Percentiles rank a stretch among this genome's conserved stretches.
Conservation (phyloP, 2,329 filamentous ascomycete species). For the Rhinocladiella similis region DNA sequence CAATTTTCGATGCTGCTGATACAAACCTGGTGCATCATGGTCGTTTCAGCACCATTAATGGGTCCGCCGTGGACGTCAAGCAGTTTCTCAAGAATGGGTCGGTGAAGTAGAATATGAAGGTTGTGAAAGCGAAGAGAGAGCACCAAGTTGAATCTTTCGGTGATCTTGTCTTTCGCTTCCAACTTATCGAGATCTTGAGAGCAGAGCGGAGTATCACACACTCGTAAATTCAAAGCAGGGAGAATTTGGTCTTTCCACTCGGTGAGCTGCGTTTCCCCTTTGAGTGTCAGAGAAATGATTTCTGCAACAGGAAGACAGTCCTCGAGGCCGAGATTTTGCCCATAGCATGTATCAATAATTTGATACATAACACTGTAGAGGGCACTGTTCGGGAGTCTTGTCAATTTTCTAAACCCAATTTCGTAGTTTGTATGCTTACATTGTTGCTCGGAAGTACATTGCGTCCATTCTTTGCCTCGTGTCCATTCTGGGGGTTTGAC, state of each 20-base stretch:
- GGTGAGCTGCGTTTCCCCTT: slow-evolving; percentile 41
- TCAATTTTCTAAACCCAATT: not conserved
- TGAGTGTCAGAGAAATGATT: slow-evolving; percentile 39
- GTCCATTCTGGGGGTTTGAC: slow-evolving; percentile 2
- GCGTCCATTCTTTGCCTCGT: slow-evolving; percentile 8
- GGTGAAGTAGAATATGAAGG: slow-evolving; percentile 43
- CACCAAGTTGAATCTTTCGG: slow-evolving; percentile 44
- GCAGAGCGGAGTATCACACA: slow-evolving; percentile 26
- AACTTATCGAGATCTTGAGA: slow-evolving; percentile 13
- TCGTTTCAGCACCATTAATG: slow-evolving; percentile 24
- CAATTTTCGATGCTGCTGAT: slow-evolving; percentile 37
- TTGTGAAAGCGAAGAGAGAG: slow-evolving; percentile 46
- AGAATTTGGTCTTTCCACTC: slow-evolving; percentile 41
- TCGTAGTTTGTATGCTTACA: slow-evolving; percentile 12
- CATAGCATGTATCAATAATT: slow-evolving; percentile 45
- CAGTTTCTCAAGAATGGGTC: slow-evolving; percentile 42
- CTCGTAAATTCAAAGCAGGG: slow-evolving; percentile 30
- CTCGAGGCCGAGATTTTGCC: slow-evolving; percentile 45
- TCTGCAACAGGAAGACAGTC: slow-evolving; percentile 28
- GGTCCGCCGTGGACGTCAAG: slow-evolving; percentile 30
- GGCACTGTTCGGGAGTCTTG: slow-evolving; percentile 20
- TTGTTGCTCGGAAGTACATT: slow-evolving; percentile 9
- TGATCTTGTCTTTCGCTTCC: slow-evolving; percentile 12
- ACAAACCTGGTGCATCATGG: slow-evolving; percentile 35
- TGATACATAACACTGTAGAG: slow-evolving; percentile 35